Evolutionary conservation across 2,329 filamentous ascomycete genomes (phyloP).

Genomic region (Thelonectria rubi): DNA sequence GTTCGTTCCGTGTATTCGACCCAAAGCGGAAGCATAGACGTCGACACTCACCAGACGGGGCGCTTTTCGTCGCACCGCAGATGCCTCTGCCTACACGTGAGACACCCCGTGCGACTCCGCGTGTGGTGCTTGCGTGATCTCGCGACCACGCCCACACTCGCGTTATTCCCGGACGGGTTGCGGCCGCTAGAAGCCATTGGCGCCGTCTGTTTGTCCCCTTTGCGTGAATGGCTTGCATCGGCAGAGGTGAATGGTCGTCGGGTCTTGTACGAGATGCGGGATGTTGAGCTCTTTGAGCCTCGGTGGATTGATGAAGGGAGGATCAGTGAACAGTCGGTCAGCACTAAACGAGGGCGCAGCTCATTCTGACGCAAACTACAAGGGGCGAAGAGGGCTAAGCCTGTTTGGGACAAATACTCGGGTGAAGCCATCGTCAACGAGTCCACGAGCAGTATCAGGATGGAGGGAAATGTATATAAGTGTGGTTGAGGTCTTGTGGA

Average conservation of each 20-base stretch:
- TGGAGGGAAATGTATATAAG: background rate
- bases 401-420: constrained; percentile 27
- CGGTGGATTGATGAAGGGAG: background rate
- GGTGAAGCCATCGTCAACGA: background rate
- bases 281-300: background rate
- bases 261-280: background rate
- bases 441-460: background rate
- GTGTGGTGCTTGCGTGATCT: constrained; percentile 24
- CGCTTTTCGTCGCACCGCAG: constrained; percentile 33
- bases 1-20: constrained; percentile 17
- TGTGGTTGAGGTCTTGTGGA: background rate
- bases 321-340: constrained; percentile 1
- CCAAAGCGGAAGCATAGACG: constrained; percentile 9
- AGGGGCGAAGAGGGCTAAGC: constrained; percentile 12
- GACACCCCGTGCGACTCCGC: constrained; percentile 36
- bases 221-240: background rate
- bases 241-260: background rate
- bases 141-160: background rate
- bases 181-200: background rate
- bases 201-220: background rate
- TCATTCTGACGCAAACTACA: background rate
- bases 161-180: background rate
- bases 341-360: background rate
- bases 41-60: constrained; percentile 30
- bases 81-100: constrained; percentile 35